A percentile compares a stretch with the other conserved stretches of the same genome.
Conservation (phyloP, 805 yeast genomes). For the Suhomyces kilbournensis region DNA sequence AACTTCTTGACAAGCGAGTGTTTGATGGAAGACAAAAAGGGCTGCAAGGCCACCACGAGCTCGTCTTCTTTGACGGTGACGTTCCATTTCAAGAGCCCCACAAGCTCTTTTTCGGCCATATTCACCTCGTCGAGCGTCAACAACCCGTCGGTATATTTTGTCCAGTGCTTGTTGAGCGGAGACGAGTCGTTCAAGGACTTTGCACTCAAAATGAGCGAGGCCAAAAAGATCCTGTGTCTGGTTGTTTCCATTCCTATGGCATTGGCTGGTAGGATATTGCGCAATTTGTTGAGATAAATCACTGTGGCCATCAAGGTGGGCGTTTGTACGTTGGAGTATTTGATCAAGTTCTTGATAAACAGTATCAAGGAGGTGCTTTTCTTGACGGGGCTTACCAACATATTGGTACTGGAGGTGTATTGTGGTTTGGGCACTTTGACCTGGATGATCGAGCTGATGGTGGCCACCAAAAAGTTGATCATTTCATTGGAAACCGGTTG, state of each 20-base stretch:
- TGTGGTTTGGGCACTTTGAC: conserved; percentile 26
- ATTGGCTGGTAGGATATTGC: conserved; percentile 76
- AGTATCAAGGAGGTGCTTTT: conserved; percentile 37
- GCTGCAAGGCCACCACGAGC: conserved; percentile 63
- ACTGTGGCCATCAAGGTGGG: conserved; percentile 92
- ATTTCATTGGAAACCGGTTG: conserved; percentile 56
- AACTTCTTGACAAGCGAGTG: conserved; percentile 34
- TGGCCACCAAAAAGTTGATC: conserved; percentile 56
- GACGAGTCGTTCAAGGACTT: conserved; percentile 90
- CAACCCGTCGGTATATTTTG: conserved; percentile 84
- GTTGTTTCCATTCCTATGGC: conserved; percentile 93
- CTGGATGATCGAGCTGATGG: conserved; percentile 56
- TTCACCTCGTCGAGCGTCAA: conserved; percentile 76
- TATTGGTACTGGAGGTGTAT: conserved; percentile 8
- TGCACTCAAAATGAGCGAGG: conserved; percentile 87
- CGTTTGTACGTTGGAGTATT: conserved; percentile 87
- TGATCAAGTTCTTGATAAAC: conserved; percentile 72
- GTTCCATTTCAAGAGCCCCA: conserved; percentile 83
- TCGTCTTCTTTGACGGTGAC: conserved; percentile 69
- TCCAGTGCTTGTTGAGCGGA: conserved; percentile 96
- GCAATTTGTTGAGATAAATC: conserved; percentile 75
- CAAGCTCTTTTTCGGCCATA: conserved; percentile 85
- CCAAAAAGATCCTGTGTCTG: conserved; percentile 87
- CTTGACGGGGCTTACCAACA: conserved; percentile 23
- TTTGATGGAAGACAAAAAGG: conserved; percentile 76